A percentile compares a stretch with the other conserved stretches of the same genome.
Evolutionary conservation across 306 rosid species (phyloP).

Genomic region (Malus domestica): DNA sequence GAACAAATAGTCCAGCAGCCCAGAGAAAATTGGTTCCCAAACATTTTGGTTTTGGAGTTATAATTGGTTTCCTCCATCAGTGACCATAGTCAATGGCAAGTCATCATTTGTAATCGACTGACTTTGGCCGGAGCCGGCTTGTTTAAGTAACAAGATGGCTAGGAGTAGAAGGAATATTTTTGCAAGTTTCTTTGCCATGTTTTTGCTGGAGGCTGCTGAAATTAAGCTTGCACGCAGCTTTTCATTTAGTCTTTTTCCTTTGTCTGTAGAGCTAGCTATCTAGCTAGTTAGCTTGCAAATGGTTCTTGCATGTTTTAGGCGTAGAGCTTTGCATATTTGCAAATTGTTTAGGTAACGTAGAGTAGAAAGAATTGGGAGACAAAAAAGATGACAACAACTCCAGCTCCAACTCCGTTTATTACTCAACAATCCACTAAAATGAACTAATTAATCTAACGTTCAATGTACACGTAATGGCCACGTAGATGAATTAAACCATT

Average conservation of each 20-base stretch:
- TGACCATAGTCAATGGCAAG: background rate
- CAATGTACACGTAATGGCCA: background rate
- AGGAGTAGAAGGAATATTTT: background rate
- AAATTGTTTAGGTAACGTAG: background rate
- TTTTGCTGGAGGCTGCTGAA: background rate
- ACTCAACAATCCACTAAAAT: too few relatives aligned
- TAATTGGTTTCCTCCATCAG: background rate
- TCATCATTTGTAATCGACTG: background rate
- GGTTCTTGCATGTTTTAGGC: background rate
- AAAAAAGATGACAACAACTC: background rate
- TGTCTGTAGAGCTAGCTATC: too few relatives aligned
- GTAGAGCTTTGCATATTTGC: background rate
- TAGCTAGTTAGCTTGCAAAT: background rate
- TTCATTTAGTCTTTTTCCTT: background rate
- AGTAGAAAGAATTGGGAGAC: background rate
- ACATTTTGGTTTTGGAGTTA: background rate
- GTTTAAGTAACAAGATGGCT: background rate
- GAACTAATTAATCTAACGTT: background rate
- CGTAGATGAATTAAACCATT: background rate
- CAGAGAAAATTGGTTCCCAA: too few relatives aligned
- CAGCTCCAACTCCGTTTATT: background rate
- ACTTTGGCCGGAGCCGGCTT: background rate
- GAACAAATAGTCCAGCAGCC: background rate
- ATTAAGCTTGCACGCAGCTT: background rate
- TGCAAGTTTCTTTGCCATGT: background rate